Conservation (phyloP, 768 basidiomycete genomes). For the Boletales sp. region DNA sequence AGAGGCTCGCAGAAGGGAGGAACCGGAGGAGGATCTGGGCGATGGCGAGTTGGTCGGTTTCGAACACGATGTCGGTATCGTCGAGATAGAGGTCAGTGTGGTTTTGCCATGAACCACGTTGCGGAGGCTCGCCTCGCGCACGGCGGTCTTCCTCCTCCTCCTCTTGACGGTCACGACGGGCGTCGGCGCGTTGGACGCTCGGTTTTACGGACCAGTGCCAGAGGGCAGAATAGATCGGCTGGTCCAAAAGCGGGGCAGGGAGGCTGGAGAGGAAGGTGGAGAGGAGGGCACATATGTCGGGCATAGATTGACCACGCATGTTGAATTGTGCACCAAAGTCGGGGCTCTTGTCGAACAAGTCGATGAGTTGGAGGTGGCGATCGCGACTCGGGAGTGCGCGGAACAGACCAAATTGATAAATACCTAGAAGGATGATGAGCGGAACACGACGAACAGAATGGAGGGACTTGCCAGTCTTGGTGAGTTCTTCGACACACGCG, state of each 20-base stretch:
- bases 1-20: slow-evolving; percentile 39
- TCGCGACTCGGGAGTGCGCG: slow-evolving; percentile 40
- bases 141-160: slow-evolving; percentile 33
- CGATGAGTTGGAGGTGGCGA: slow-evolving; percentile 37
- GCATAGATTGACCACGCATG: slow-evolving; percentile 36
- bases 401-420: slow-evolving; percentile 41
- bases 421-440: slow-evolving; percentile 27
- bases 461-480: slow-evolving; percentile 36
- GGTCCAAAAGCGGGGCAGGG: slow-evolving; percentile 44
- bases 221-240: slow-evolving; percentile 38
- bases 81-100: slow-evolving; percentile 15
- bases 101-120: slow-evolving; percentile 5
- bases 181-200: slow-evolving; percentile 34
- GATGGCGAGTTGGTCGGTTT: slow-evolving; percentile 32
- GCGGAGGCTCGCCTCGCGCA: slow-evolving; percentile 24
- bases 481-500: slow-evolving; percentile 44
- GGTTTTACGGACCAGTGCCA: slow-evolving; percentile 44
- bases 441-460: not conserved
- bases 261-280: slow-evolving; percentile 46
- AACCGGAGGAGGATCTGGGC: slow-evolving; percentile 52
- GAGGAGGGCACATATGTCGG: slow-evolving; percentile 44
- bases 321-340: slow-evolving; percentile 20
- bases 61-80: slow-evolving; percentile 22
- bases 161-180: slow-evolving; percentile 25
- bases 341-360: slow-evolving; percentile 34